A percentile compares a stretch with the other conserved stretches of the same genome.
These are phyloP conservation scores for Amphirosellinia nigrospora DNA, from an alignment of 495 filamentous ascomycete genomes.

Conservation along the genomic window DNA sequence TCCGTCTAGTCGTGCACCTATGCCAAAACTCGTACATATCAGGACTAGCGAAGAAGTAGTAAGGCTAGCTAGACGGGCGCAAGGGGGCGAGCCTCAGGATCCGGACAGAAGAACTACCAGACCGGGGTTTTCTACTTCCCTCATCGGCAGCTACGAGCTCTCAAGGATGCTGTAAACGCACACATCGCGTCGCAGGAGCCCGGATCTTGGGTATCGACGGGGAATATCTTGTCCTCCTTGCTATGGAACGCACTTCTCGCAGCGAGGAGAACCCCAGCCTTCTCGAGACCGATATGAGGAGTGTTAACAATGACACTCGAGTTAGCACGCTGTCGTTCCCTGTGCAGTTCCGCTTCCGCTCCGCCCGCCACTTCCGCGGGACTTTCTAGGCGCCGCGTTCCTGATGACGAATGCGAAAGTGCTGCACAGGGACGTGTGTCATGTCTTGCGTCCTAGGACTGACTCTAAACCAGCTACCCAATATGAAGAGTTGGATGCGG, in stretches of 20 bases:
- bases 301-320: not conserved
- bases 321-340: constrained; percentile 35
- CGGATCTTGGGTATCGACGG: constrained; percentile 35
- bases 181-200: constrained; percentile 23
- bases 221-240: constrained; percentile 35
- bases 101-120: not conserved
- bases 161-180: constrained; percentile 31
- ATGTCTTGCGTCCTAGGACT: not conserved
- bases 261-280: constrained; percentile 16
- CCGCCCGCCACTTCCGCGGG: constrained; percentile 25
- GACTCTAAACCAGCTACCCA: not conserved
- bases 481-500: not conserved
- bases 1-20: not conserved
- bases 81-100: not conserved
- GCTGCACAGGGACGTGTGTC: constrained; percentile 25
- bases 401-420: constrained; percentile 34
- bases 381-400: constrained; percentile 40
- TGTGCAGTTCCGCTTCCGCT: constrained; percentile 36
- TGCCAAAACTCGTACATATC: constrained; percentile 32
- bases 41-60: constrained; percentile 16
- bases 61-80: constrained; percentile 4
- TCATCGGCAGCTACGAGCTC: constrained; percentile 20
- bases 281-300: not conserved
- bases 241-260: constrained; percentile 35
- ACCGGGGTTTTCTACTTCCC: constrained; percentile 34